These are phyloP conservation scores for Cladorrhinum sp. DNA, from an alignment of 2,329 filamentous ascomycete genomes.

Conservation along the genomic window DNA sequence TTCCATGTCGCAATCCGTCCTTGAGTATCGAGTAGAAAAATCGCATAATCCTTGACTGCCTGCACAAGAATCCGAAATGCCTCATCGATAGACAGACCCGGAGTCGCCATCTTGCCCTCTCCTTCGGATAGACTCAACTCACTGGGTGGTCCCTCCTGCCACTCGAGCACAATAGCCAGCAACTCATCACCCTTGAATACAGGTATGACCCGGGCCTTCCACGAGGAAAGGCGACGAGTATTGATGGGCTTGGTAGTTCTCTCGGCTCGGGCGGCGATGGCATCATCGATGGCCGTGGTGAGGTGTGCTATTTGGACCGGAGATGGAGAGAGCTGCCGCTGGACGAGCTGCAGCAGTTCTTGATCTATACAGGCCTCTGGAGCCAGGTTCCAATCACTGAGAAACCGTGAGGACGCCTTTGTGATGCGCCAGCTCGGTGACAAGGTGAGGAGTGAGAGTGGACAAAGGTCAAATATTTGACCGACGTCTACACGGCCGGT, in stretches of 20 bases:
- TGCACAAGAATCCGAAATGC: slow-evolving; percentile 59
- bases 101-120: slow-evolving; percentile 24
- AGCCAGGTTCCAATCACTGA: slow-evolving; percentile 29
- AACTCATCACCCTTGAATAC: slow-evolving; percentile 31
- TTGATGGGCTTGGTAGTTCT: slow-evolving; percentile 23
- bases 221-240: slow-evolving; percentile 28
- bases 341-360: slow-evolving; percentile 30
- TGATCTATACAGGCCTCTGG: slow-evolving; percentile 29
- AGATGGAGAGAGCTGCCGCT: slow-evolving; percentile 27
- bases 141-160: slow-evolving; percentile 26
- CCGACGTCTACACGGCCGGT: slow-evolving; percentile 19
- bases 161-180: slow-evolving; percentile 34
- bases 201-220: slow-evolving; percentile 34
- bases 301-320: slow-evolving; percentile 30
- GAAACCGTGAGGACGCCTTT: slow-evolving; percentile 31
- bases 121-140: slow-evolving; percentile 5
- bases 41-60: slow-evolving; percentile 60
- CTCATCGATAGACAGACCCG: slow-evolving; percentile 39
- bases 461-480: slow-evolving; percentile 32
- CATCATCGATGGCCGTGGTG: slow-evolving; percentile 30
- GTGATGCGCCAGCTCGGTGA: slow-evolving; percentile 32
- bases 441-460: slow-evolving; percentile 32
- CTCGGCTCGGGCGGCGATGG: slow-evolving; percentile 29
- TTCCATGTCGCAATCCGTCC: slow-evolving; percentile 60
- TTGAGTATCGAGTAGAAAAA: slow-evolving; percentile 57